These are phyloP conservation scores for Leccinum pachyderme DNA, from an alignment of 1,284 basidiomycete genomes.

Conservation along the genomic window DNA sequence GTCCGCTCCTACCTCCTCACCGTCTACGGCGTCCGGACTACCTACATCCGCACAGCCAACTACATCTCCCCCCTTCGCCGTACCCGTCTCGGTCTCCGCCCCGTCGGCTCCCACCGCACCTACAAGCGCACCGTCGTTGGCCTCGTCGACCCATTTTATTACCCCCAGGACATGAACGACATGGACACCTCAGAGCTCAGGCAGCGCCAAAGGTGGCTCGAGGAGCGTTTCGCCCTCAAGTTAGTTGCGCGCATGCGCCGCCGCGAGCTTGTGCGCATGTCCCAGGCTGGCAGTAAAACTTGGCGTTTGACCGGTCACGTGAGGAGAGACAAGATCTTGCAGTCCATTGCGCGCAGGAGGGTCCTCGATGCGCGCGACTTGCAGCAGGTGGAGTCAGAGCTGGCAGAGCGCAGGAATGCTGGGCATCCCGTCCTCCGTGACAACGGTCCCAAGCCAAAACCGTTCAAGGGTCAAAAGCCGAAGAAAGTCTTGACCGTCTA, in stretches of 20 bases:
- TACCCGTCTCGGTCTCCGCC: conserved; percentile 30
- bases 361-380: conserved; percentile 23
- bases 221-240: conserved; percentile 55
- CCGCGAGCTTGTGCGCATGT: conserved; percentile 44
- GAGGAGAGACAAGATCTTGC: conserved; percentile 44
- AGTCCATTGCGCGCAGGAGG: conserved; percentile 32
- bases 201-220: conserved; percentile 56
- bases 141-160: conserved; percentile 87
- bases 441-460: conserved; percentile 8
- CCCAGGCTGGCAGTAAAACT: conserved; percentile 45
- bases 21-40: conserved; percentile 84
- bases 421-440: conserved; percentile 25
- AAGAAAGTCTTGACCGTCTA: conserved; percentile 14
- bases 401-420: conserved; percentile 23
- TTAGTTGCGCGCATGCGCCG: conserved; percentile 41
- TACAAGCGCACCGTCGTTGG: conserved; percentile 91
- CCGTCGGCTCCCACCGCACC: conserved; percentile 45
- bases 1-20: conserved; percentile 82
- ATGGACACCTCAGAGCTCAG: conserved; percentile 57
- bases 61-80: conserved; percentile 63
- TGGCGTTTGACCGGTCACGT: conserved; percentile 44
- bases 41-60: conserved; percentile 92
- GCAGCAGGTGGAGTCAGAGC: conserved; percentile 22
- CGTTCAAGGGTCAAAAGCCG: conserved; percentile 2
- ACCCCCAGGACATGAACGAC: conserved; percentile 77